Base-by-base conservation (phyloP, 352 stramenopile genomes). In the Peronospora belbahrii region DNA sequence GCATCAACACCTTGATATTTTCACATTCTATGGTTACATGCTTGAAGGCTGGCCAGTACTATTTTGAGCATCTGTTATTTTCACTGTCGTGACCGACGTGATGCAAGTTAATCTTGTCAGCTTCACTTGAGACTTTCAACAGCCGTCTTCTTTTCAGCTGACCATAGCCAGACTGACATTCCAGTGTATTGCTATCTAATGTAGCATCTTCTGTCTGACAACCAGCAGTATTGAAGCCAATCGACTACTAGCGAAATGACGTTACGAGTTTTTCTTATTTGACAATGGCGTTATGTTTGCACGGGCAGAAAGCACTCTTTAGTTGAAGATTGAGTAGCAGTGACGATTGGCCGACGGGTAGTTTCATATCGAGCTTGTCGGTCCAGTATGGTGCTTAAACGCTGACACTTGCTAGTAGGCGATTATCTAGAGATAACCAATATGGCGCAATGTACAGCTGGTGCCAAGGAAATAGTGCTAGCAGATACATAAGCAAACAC, bases 11-110 rank as follows among this genome's bases (percentile, higher is more conserved):
- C 37, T 46, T 54, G 42, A 31, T 27, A 18, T 48, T 48, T 34
- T 31, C 42, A 31, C 33, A 41, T 40, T n/a, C 20, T 39, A 46
- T 49, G 25, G 31, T 58, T 56, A 23, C 1, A 34, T 51, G 23
- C 36, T 32, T 34, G 19, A 50, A 46, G 39, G 25, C 34, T 48
- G 58, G 19, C 18, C 46, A 66, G 52, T 14, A 35, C 23, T 41
- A 22, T 42, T 60, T 50, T 62, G 52, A 46, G 30, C 2, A 43
- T 51, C 25, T 27, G 42, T 31, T 27, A 42, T 59, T 62, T 59
- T 47, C 19, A 45, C 24, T 9, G 11, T 13, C n/a, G 19, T 8
- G 52, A 35, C 37, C n/a, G 57, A 43, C 33, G 24, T 18, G 37
- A 43, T 23, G 30, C 43, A 36, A 27, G 3, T 27, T 27, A 6